Conservation (phyloP, 495 filamentous ascomycete species). For the Neurospora intermedia region DNA sequence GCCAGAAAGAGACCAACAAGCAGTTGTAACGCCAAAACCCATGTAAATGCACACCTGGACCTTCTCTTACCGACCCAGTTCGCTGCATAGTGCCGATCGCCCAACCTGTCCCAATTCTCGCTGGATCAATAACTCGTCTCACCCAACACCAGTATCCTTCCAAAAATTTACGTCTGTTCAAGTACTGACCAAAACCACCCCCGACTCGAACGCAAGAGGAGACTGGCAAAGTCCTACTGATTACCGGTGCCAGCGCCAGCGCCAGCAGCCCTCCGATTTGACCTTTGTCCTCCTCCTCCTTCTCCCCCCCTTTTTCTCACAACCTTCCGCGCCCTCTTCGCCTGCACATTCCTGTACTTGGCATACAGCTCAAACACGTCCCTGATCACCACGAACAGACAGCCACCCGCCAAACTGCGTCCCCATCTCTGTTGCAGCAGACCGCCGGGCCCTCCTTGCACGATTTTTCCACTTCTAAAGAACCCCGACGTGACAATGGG, state of each 20-base stretch:
- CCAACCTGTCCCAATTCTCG: background rate
- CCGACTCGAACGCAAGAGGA: background rate
- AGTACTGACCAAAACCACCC: background rate
- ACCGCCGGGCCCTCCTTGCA: slow-evolving; percentile 30
- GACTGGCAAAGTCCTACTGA: background rate
- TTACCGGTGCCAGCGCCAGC: background rate
- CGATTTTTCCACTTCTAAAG: slow-evolving; percentile 3
- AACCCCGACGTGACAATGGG: background rate
- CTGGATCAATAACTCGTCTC: background rate
- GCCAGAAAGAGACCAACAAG: background rate
- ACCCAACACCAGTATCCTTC: background rate
- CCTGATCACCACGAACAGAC: slow-evolving; percentile 65
- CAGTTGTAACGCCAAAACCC: background rate
- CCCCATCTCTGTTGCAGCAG: slow-evolving; percentile 69
- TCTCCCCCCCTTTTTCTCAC: slow-evolving; percentile 15
- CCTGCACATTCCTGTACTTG: slow-evolving; percentile 61
- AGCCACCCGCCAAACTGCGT: slow-evolving; percentile 68
- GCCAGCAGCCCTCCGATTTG: background rate
- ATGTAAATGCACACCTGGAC: background rate
- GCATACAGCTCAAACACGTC: slow-evolving; percentile 67
- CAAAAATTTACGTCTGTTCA: background rate
- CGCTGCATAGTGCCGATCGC: background rate
- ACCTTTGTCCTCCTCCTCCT: background rate
- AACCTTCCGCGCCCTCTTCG: slow-evolving; percentile 54
- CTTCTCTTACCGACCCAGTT: background rate